Evolutionary conservation across 176 grass and related monocot genomes (phyloP).

Genomic region (Pontederia paniculata): DNA sequence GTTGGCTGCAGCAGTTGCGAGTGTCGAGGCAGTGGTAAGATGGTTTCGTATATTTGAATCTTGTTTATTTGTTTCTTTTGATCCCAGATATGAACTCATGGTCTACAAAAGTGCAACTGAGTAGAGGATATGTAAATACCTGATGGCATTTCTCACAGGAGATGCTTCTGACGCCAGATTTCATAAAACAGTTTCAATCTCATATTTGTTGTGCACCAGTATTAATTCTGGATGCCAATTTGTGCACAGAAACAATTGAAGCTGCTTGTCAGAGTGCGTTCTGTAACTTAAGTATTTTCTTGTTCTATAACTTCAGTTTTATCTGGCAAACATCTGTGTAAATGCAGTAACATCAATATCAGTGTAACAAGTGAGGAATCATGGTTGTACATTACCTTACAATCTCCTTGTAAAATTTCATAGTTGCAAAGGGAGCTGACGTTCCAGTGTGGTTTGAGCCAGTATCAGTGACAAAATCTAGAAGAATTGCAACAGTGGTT

Average conservation of each 20-base stretch:
- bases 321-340: not conserved
- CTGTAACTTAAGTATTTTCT: constrained; percentile 2
- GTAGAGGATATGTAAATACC: not conserved
- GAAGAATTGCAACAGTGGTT: constrained; percentile 54
- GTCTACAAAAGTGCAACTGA: not conserved
- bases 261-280: constrained; percentile 63
- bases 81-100: not conserved
- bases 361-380: not conserved
- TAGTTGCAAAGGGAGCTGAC: constrained; percentile 57
- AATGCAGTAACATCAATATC: too few relatives aligned
- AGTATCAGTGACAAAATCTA: constrained; percentile 68
- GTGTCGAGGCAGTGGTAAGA: constrained; percentile 88
- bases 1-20: constrained; percentile 57
- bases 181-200: constrained; percentile 45
- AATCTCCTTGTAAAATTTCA: constrained; percentile 14
- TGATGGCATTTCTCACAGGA: constrained; percentile 35
- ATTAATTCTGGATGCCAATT: constrained; percentile 93
- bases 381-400: not conserved
- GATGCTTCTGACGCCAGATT: constrained; percentile 58
- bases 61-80: not conserved
- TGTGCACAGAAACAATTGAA: constrained; percentile 53
- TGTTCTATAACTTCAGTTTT: constrained; percentile 8
- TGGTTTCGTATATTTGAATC: constrained; percentile 6
- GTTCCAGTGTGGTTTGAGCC: constrained; percentile 90
- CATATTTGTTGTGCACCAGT: constrained; percentile 52